Conservation (phyloP, 2,329 filamentous ascomycete genomes). For the Cercospora sp. region DNA sequence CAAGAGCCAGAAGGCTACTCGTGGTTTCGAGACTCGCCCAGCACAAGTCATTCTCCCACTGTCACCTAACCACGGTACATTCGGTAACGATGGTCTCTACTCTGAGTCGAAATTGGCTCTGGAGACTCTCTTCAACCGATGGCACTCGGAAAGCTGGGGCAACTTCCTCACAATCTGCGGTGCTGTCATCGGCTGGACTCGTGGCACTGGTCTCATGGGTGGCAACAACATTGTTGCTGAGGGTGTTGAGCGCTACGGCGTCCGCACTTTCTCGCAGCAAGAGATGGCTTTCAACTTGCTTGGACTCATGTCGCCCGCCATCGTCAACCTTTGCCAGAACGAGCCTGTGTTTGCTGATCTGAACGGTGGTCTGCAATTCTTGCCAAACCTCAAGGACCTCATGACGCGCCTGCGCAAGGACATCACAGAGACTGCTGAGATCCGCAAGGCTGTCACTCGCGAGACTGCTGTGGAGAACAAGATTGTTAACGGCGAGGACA, state of each 20-base stretch:
- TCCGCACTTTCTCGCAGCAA: constrained; percentile 97
- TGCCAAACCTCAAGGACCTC: constrained; percentile 88
- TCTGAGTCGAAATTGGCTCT: constrained; percentile 96
- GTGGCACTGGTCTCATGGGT: constrained; percentile 95
- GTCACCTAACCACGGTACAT: constrained; percentile 97
- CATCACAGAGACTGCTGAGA: constrained; percentile 91
- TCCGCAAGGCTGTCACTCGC: constrained; percentile 89
- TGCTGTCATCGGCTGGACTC: constrained; percentile 98
- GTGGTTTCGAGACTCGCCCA: constrained; percentile 90
- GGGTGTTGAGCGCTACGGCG: constrained; percentile 92
- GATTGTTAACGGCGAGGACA: constrained; percentile 90
- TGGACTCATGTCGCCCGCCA: constrained; percentile 88
- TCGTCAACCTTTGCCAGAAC: constrained; percentile 92
- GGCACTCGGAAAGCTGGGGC: constrained; percentile 96
- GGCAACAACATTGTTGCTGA: constrained; percentile 98
- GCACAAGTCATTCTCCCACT: constrained; percentile 94
- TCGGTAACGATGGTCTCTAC: constrained; percentile 96
- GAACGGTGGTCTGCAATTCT: constrained; percentile 96
- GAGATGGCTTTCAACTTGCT: constrained; percentile 99
- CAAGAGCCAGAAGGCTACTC: constrained; percentile 84
- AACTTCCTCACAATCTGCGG: constrained; percentile 98
- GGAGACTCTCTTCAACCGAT: constrained; percentile 97
- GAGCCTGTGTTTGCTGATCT: constrained; percentile 97
- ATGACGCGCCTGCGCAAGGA: constrained; percentile 94
- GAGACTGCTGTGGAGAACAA: constrained; percentile 97